phyloP scores from a whole-genome alignment of 176 grass and related monocot species.

The Ananas comosus region DNA sequence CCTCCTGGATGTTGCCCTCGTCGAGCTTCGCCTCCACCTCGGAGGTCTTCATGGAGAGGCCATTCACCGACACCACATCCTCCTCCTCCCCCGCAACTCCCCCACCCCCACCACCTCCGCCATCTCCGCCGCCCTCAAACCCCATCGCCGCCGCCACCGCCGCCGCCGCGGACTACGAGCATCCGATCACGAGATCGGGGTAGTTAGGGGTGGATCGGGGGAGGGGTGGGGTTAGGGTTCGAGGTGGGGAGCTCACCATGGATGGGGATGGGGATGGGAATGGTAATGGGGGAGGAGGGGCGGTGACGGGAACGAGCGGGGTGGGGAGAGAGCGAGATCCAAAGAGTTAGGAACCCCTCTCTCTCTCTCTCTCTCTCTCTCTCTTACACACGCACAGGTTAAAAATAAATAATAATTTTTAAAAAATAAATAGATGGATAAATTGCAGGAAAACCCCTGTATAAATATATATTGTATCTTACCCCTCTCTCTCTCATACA shows the following conservation, averaged over 20 bases:
- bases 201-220: not conserved
- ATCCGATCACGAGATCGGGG: not conserved
- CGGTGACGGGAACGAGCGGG: not conserved
- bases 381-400: not conserved
- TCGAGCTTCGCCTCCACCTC: slow-evolving; percentile 66
- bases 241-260: not conserved
- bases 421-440: not conserved
- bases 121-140: slow-evolving; percentile 13
- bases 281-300: no score
- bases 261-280: not conserved
- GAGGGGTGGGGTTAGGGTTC: not conserved
- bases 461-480: no score
- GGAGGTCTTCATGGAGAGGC: slow-evolving; percentile 34
- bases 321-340: not conserved
- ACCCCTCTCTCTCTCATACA: no score
- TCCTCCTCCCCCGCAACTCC: slow-evolving; percentile 22
- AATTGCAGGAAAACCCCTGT: no score
- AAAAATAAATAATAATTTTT: not conserved
- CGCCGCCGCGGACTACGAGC: not conserved
- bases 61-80: slow-evolving; percentile 22
- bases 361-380: not conserved
- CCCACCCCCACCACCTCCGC: slow-evolving; percentile 22
- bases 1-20: slow-evolving; percentile 93
- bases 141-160: slow-evolving; percentile 6
- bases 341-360: not conserved